These are phyloP conservation scores for Tuber magnatum DNA, from an alignment of 495 filamentous ascomycete species.

Conservation along the genomic window DNA sequence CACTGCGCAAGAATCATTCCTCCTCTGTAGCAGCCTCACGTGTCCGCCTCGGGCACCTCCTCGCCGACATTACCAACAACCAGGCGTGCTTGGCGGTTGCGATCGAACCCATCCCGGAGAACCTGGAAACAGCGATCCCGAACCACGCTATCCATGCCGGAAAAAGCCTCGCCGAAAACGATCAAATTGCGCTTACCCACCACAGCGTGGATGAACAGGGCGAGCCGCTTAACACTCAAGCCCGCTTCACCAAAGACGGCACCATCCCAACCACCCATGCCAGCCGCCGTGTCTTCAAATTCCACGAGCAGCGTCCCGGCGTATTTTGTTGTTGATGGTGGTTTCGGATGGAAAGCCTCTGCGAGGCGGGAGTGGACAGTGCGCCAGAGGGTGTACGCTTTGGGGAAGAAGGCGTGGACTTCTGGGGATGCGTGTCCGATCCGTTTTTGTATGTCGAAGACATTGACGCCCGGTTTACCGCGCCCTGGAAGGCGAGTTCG, in stretches of 20 bases:
- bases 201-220: slow-evolving; percentile 76
- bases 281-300: slow-evolving; percentile 25
- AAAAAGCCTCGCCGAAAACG: slow-evolving; percentile 87
- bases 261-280: slow-evolving; percentile 46
- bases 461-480: too few relatives aligned
- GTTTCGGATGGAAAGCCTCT: slow-evolving; percentile 70
- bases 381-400: slow-evolving; percentile 63
- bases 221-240: slow-evolving; percentile 72
- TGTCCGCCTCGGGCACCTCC: slow-evolving; percentile 73
- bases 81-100: slow-evolving; percentile 61
- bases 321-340: slow-evolving; percentile 52
- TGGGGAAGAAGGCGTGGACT: slow-evolving; percentile 86
- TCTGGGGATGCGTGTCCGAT: slow-evolving; percentile 92
- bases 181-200: slow-evolving; percentile 78
- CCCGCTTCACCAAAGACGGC: slow-evolving; percentile 65
- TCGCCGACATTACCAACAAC: slow-evolving; percentile 83
- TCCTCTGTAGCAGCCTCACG: slow-evolving; percentile 47
- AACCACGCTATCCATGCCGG: too few relatives aligned
- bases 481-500: too few relatives aligned
- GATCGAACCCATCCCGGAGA: slow-evolving; percentile 53
- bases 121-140: slow-evolving; percentile 77
- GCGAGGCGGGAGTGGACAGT: slow-evolving; percentile 79
- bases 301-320: slow-evolving; percentile 9
- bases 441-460: too few relatives aligned
- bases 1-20: slow-evolving; percentile 18